Evolutionary conservation across 495 filamentous ascomycete genomes (phyloP).

Genomic region (Amniculicola lignicola): DNA sequence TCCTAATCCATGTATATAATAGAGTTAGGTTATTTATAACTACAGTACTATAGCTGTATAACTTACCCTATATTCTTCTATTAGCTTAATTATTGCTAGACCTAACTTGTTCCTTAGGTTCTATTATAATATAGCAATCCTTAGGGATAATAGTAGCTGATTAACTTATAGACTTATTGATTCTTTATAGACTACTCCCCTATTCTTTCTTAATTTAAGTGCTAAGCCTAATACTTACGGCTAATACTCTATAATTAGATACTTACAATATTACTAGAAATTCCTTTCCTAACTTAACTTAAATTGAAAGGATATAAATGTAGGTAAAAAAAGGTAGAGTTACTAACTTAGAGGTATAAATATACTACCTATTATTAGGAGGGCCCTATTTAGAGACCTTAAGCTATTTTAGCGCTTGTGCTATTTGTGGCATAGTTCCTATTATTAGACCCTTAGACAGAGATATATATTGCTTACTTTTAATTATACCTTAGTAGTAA

Average conservation of each 20-base stretch:
- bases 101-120: neutral
- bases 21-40: slow-evolving; percentile 1
- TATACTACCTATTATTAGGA: slow-evolving; percentile 4
- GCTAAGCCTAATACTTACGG: slow-evolving; percentile 3
- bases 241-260: neutral
- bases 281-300: neutral
- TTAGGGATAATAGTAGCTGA: neutral
- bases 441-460: slow-evolving; percentile 11
- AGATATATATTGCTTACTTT: slow-evolving; percentile 5
- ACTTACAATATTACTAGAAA: slow-evolving; percentile 3
- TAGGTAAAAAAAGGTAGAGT: too few species aligned
- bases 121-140: neutral
- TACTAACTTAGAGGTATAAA: slow-evolving; percentile 6
- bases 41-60: neutral
- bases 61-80: neutral
- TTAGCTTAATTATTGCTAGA: neutral
- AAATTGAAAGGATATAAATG: too few species aligned
- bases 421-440: slow-evolving; percentile 17
- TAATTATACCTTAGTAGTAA: slow-evolving; percentile 2
- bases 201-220: slow-evolving; percentile 6
- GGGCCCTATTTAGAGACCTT: slow-evolving; percentile 5
- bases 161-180: slow-evolving; percentile 1
- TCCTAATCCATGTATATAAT: neutral
- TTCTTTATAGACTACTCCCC: slow-evolving; percentile 6
- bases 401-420: slow-evolving; percentile 8